phyloP scores from a whole-genome alignment of 352 stramenopile species.

The Phytophthora niederhauseri region DNA sequence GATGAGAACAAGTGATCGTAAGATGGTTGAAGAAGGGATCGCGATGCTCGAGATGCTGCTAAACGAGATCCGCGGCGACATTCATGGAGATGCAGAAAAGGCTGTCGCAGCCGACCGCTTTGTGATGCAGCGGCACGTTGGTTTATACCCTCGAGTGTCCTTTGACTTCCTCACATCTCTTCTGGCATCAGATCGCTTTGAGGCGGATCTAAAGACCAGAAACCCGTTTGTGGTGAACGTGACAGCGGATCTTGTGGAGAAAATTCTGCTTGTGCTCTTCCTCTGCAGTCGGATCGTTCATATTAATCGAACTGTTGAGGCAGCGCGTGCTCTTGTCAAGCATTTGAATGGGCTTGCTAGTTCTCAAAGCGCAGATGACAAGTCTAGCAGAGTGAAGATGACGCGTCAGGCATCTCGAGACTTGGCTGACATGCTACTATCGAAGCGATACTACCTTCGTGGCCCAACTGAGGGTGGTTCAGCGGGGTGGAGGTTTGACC shows the following conservation, averaged over 20 bases:
- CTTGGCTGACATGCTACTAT: conserved; percentile 72
- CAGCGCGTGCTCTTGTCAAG: conserved; percentile 42
- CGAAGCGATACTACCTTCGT: conserved; percentile 77
- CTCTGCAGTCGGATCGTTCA: conserved; percentile 87
- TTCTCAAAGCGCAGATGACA: conserved; percentile 18
- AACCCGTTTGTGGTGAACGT: conserved; percentile 68
- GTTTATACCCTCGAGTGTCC: conserved; percentile 60
- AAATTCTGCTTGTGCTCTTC: conserved; percentile 68
- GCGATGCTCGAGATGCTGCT: conserved; percentile 48
- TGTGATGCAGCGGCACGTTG: conserved; percentile 61
- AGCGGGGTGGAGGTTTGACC: conserved; percentile 92
- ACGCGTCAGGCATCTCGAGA: conserved; percentile 85
- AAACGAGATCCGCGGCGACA: conserved; percentile 53
- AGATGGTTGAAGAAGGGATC: conserved; percentile 60
- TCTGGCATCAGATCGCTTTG: conserved; percentile 63
- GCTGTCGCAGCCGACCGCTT: conserved; percentile 47
- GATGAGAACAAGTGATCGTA: conserved; percentile 59
- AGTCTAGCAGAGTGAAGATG: conserved; percentile 57
- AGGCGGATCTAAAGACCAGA: conserved; percentile 58
- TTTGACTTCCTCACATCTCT: conserved; percentile 86
- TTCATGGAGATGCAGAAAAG: conserved; percentile 31
- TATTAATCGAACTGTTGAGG: conserved; percentile 76
- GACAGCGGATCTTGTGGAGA: conserved; percentile 43
- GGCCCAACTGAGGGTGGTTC: conserved; percentile 6
- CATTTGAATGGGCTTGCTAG: conserved; percentile 20